Base-by-base conservation (phyloP, 148 eudicot species). In the Persicaria maculosa region DNA sequence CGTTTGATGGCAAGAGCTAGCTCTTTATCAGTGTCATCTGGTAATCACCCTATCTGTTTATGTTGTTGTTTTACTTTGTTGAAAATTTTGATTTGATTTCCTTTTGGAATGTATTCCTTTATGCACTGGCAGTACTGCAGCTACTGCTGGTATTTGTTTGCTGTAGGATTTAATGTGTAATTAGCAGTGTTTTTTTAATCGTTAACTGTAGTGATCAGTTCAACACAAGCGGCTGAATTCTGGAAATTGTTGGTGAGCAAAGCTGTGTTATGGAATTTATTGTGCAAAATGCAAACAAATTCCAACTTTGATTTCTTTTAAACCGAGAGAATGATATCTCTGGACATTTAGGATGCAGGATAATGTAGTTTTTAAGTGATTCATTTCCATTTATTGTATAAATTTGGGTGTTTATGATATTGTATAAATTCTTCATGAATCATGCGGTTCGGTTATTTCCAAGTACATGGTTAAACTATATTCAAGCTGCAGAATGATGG, bases 1-100 rank as follows among this genome's bases (percentile, higher is more conserved):
- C 88, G 55, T 78, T 81, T 76, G 82, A 76, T 59, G 20, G 20
- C 36, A 59, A 59, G 44, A 62, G 11, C 16, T 25, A 62, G 6
- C 0, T 25, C 16, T 9, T 31, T 62, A 25, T 62, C 10, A 52
- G 6, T 53, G 14, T 81, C 81, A 15, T 74, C 84, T 70, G 93
- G 93, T 89, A 25, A 25, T n/a, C 8, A 8, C 36, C 0, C 46
- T 36, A 11, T 10, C n/a, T 5, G 16, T 31, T 55, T 20, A n/a
- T 31, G 69, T 14, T 64, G 46, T 40, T 64, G n/a, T 4, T 50
- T 50, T 50, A 11, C 55, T 50, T 50, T 1, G 55, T 50, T 40
- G 31, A 11, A 31, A 0, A 31, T 64, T 62, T 4, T 64, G 69
- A 64, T 7, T 19, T n/a, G 7, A 57, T 62, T 7, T 57, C 6